Evolutionary conservation across 2,329 filamentous ascomycete genomes (phyloP).

Genomic region (Trichoderma koningiopsis): DNA sequence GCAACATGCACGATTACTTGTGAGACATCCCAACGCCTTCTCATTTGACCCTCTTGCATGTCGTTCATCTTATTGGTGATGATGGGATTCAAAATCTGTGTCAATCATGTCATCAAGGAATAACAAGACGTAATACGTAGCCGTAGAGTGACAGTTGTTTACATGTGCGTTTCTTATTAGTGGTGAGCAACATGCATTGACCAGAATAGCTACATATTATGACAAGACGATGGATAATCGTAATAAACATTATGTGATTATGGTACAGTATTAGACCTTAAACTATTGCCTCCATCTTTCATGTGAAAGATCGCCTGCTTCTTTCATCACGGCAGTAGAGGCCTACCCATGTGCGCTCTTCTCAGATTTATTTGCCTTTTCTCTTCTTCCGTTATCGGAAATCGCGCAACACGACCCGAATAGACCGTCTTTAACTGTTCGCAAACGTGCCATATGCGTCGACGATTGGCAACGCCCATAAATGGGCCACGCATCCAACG

Average conservation of each 20-base stretch:
- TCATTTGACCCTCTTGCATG: neutral
- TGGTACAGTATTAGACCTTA: no score
- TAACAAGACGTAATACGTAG: neutral
- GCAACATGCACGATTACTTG: neutral
- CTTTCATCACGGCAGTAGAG: neutral
- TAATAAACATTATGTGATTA: no score
- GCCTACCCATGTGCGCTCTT: neutral
- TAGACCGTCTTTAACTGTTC: neutral
- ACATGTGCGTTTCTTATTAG: no score
- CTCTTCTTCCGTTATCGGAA: neutral
- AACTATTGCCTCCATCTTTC: no score
- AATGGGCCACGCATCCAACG: neutral
- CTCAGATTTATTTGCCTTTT: neutral
- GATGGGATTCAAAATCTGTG: neutral
- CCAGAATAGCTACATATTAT: no score
- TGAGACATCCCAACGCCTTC: neutral
- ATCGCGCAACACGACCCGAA: neutral
- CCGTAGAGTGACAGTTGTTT: no score
- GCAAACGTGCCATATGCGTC: neutral
- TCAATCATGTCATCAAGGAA: neutral
- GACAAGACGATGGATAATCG: no score
- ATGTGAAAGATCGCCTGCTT: neutral
- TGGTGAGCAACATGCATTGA: no score
- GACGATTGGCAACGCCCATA: neutral
- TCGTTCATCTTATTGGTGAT: neutral